Evolutionary conservation across 257 asterid genomes (phyloP), one percentile per base, ranked within the genome.

Genomic region (Gentiana macrophylla): DNA sequence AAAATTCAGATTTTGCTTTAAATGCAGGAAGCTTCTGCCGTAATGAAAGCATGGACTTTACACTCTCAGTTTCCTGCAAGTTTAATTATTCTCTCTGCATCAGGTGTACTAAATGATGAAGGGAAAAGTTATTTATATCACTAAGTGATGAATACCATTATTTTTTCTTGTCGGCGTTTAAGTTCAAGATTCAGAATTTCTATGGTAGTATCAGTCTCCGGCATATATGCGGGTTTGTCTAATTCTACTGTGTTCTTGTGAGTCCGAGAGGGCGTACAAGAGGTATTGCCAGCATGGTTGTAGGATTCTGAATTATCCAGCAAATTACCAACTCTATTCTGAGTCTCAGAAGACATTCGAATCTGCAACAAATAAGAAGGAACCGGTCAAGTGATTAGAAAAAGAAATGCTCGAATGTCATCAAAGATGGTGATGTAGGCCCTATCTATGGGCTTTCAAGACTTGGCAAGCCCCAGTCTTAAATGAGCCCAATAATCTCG

Each of bases 21-120:
- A 66, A 92, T 46, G 97, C 97, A 0, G 97, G 95, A 62, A 92
- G 90, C 74, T 80, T 83, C 72, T 81, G 95, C 72, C 97, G 76
- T 64, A 92, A 85, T 35, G 79, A 80, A 45, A 83, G 80, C 94
- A 88, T 87, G 64, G 69, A 78, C 80, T 85, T 92, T 52, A 78
- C 86, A 33, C 63, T 43, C 32, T 71, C 83, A 66, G 74, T 73
- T 68, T 65, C 86, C 98, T 92, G 71, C 70, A 74, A 71, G 63
- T 36, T 41, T 58, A 65, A 41, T 70, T 49, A 62, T 38, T 61
- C 50, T 66, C 61, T 64, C 49, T 55, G 62, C 59, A 60, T 33
- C 57, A 64, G 13, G 56, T 3, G 49, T 12, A 49, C 56, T 66
- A 47, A 53, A 53, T 62, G 66, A 9, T 37, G 55, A 50, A 61